Conservation (phyloP, 2,329 filamentous ascomycete genomes). For the Ophiostoma sp. region DNA sequence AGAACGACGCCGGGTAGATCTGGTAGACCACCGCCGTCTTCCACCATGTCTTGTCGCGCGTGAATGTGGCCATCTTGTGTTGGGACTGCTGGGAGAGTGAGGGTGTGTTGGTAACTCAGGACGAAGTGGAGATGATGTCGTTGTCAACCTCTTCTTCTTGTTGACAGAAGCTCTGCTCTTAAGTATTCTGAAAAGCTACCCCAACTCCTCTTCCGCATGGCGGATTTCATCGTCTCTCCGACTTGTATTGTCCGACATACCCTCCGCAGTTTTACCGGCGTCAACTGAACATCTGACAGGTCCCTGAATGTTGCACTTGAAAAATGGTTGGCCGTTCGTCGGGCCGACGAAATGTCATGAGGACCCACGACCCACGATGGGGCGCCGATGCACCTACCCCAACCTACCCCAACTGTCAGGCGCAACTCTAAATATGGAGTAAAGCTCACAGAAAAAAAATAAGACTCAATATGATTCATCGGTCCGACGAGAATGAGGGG, state of each 20-base stretch:
- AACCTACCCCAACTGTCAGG: neutral
- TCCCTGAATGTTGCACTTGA: neutral
- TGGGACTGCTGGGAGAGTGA: neutral
- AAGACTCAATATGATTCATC: conserved; percentile 1
- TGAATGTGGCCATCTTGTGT: neutral
- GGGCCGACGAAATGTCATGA: neutral
- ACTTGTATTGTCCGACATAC: neutral
- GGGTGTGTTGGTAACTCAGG: neutral
- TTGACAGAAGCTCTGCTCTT: neutral
- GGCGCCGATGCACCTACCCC: neutral
- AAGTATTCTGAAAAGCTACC: neutral
- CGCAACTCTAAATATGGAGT: too few species aligned
- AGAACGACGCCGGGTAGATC: conserved; percentile 59
- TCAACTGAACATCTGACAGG: neutral
- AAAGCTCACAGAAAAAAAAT: too few species aligned
- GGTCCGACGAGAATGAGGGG: neutral
- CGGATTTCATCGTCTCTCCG: neutral
- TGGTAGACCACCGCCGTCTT: conserved; percentile 31
- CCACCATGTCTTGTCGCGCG: conserved; percentile 27
- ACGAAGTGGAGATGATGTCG: neutral
- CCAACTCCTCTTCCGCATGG: neutral
- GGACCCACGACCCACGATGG: neutral
- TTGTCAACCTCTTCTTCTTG: neutral
- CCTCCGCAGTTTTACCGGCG: neutral
- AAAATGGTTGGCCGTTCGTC: neutral